Conservation (phyloP, 306 rosid species). For the Pyrus bretschneideri region DNA sequence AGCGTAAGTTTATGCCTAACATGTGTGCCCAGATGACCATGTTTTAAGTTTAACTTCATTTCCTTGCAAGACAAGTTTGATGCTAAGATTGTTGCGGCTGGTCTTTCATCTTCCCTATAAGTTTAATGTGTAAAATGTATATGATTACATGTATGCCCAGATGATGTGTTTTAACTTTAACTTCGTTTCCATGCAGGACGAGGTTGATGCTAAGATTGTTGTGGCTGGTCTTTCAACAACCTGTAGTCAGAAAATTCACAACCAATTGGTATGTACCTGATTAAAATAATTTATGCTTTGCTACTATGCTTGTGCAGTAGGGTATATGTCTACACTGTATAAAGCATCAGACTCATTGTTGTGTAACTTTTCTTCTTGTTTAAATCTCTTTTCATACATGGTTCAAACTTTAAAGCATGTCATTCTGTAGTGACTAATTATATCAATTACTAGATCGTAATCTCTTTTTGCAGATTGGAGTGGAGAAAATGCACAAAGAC, state of each 20-base stretch:
- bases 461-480: conserved; percentile 66
- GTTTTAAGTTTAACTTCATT: not conserved
- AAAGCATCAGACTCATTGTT: not conserved
- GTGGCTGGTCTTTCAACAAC: conserved; percentile 90
- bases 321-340: conserved; percentile 6
- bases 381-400: not conserved
- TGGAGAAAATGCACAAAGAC: conserved; percentile 79
- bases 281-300: not conserved
- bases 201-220: conserved; percentile 67
- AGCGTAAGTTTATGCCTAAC: not conserved
- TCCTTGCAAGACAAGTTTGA: conserved; percentile 60
- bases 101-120: conserved; percentile 34
- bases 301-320: conserved; percentile 16
- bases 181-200: conserved; percentile 37
- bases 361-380: not conserved
- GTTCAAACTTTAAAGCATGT: not conserved
- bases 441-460: conserved; percentile 15
- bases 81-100: conserved; percentile 72
- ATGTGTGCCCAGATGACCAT: not conserved
- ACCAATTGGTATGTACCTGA: conserved; percentile 63
- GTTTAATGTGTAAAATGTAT: no score
- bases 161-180: not conserved
- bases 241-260: conserved; percentile 97
- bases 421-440: not conserved
- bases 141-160: not conserved